Conservation (phyloP, 108 stramenopile genomes). For the Conticribra guillardii region DNA sequence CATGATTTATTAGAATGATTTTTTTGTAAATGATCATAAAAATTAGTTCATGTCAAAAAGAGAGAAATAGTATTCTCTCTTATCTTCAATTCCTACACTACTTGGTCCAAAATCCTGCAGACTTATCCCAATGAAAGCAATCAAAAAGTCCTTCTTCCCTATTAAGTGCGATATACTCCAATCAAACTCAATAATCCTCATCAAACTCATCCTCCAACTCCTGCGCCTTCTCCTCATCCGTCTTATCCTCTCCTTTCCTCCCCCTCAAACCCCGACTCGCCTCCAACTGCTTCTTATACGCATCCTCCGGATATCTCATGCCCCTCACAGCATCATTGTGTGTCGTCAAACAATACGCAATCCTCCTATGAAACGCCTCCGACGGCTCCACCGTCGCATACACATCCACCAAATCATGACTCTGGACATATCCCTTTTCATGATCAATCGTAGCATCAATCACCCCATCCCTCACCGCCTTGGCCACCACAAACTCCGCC, state of each 20-base stretch:
- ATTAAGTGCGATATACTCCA: background rate
- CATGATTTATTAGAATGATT: too few relatives aligned
- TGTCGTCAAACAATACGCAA: constrained; percentile 97
- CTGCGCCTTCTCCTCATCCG: constrained; percentile 89
- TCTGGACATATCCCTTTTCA: constrained; percentile 86
- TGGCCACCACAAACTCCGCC: constrained; percentile 97
- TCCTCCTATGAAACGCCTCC: constrained; percentile 97
- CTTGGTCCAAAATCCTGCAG: too few relatives aligned
- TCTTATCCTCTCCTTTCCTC: constrained; percentile 81
- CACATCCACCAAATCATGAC: constrained; percentile 94
- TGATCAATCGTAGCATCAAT: constrained; percentile 99
- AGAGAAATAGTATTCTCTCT: too few relatives aligned
- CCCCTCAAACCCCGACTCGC: constrained; percentile 80
- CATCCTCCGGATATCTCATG: constrained; percentile 97
- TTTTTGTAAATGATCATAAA: too few relatives aligned
- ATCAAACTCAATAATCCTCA: constrained; percentile 65
- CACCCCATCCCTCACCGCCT: constrained; percentile 98
- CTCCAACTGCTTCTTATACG: constrained; percentile 91
- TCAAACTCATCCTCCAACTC: constrained; percentile 88
- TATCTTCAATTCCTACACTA: too few relatives aligned
- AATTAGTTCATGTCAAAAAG: too few relatives aligned
- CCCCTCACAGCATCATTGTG: constrained; percentile 98
- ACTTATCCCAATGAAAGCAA: background rate
- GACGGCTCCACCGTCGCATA: constrained; percentile 97
- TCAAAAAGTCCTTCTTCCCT: background rate